Conservation (phyloP, 345 rosid genomes). For the Corymbia maculata region DNA sequence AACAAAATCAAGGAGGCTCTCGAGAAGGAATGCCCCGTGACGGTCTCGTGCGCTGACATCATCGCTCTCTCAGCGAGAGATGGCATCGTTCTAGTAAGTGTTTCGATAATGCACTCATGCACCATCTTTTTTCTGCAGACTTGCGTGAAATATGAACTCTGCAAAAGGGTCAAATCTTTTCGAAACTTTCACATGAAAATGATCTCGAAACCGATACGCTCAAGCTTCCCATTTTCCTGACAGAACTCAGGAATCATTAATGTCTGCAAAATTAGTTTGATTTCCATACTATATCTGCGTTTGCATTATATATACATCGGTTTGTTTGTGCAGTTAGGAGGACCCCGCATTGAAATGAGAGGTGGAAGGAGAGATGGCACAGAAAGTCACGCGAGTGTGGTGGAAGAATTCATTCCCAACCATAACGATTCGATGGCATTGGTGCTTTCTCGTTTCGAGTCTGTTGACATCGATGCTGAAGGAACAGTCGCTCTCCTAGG, state of each 20-base stretch:
- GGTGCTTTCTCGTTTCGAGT: slow-evolving; percentile 52
- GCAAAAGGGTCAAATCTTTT: background rate
- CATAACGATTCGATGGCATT: slow-evolving; percentile 54
- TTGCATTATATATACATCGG: background rate
- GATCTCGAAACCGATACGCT: background rate
- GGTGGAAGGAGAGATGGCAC: slow-evolving; percentile 67
- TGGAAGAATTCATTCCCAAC: slow-evolving; percentile 40
- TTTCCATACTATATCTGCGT: background rate
- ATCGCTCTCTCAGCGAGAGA: slow-evolving; percentile 83
- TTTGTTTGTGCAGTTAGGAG: slow-evolving; percentile 36
- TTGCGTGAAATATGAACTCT: background rate
- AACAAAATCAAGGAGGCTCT: slow-evolving; percentile 65
- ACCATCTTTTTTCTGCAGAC: too few species aligned
- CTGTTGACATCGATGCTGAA: slow-evolving; percentile 55
- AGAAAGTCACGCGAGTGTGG: slow-evolving; percentile 35
- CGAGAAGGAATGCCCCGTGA: slow-evolving; percentile 58
- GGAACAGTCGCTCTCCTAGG: slow-evolving; percentile 70
- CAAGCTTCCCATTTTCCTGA: background rate
- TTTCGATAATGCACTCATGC: too few species aligned
- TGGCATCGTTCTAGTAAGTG: slow-evolving; percentile 55
- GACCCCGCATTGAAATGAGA: slow-evolving; percentile 75
- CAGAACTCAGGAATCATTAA: background rate
- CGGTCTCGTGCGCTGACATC: slow-evolving; percentile 81
- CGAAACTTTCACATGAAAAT: background rate
- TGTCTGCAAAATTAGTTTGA: background rate